A percentile compares a stretch with the other conserved stretches of the same genome.
Conservation (phyloP, 1,284 basidiomycete species). For the Apiotrichum gracile region DNA sequence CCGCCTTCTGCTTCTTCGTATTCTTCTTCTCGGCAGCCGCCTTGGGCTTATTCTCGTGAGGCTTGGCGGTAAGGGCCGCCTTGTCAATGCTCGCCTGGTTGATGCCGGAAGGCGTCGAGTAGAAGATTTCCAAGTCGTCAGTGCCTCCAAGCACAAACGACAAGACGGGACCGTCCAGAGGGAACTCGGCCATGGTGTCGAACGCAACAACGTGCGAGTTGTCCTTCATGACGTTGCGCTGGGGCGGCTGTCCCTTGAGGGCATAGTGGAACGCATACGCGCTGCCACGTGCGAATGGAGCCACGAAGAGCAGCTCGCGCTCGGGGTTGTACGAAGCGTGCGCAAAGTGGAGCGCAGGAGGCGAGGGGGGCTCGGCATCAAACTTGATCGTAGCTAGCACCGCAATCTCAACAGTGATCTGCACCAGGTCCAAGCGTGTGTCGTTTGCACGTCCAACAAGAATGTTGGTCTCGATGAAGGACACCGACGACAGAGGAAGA, state of each 20-base stretch:
- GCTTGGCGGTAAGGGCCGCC: background rate
- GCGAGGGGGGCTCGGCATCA: constrained; percentile 14
- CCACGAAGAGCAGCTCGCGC: constrained; percentile 27
- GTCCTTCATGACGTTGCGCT: constrained; percentile 15
- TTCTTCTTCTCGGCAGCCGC: constrained; percentile 1
- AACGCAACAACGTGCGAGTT: constrained; percentile 18
- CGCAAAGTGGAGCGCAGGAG: constrained; percentile 19
- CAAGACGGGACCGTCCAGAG: constrained; percentile 24
- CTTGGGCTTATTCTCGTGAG: background rate
- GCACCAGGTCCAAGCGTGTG: constrained; percentile 35
- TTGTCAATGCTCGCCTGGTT: constrained; percentile 22
- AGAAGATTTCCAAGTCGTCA: constrained; percentile 25
- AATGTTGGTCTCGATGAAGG: constrained; percentile 39
- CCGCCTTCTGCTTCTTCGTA: constrained; percentile 4
- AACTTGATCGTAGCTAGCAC: constrained; percentile 36
- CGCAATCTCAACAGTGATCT: constrained; percentile 34
- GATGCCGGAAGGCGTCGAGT: constrained; percentile 28
- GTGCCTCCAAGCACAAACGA: constrained; percentile 19
- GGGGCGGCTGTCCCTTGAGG: constrained; percentile 33
- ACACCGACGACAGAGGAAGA: constrained; percentile 22
- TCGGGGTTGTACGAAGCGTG: constrained; percentile 33
- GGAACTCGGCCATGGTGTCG: constrained; percentile 28
- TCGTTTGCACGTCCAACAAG: constrained; percentile 35
- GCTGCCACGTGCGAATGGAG: constrained; percentile 26
- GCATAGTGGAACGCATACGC: constrained; percentile 35